These are phyloP conservation scores for Onygenales sp. DNA, from an alignment of 2,329 filamentous ascomycete genomes.

Conservation along the genomic window DNA sequence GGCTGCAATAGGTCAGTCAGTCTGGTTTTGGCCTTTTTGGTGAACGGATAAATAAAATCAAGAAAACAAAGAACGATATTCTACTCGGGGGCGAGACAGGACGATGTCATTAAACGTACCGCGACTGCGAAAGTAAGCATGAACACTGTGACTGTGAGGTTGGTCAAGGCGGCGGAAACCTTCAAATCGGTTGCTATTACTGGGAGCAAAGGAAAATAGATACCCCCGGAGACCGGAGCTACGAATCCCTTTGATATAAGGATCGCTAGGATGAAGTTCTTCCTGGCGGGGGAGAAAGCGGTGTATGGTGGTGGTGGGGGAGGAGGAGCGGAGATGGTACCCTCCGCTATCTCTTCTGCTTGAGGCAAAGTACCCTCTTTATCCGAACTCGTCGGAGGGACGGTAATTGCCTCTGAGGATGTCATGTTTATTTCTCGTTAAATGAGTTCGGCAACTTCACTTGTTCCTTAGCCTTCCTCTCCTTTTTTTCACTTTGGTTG, in stretches of 20 bases:
- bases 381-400: no score
- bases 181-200: constrained; percentile 30
- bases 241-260: constrained; percentile 36
- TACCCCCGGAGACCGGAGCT: constrained; percentile 35
- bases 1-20: constrained; percentile 16
- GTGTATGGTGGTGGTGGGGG: constrained; percentile 22
- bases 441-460: no score
- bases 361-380: not conserved
- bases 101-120: not conserved
- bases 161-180: constrained; percentile 27
- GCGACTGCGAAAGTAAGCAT: constrained; percentile 35
- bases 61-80: no score
- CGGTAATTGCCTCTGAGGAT: no score
- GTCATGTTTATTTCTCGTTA: no score
- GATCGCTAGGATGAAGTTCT: constrained; percentile 29
- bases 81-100: not conserved
- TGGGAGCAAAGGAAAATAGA: constrained; percentile 35
- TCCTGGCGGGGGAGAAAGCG: constrained; percentile 26
- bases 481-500: no score
- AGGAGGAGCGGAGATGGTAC: not conserved
- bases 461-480: no score
- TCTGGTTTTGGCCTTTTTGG: not conserved
- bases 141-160: constrained; percentile 38
- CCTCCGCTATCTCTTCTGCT: not conserved
- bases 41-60: no score